Percentiles rank a stretch among this genome's conserved stretches.
phyloP scores from a whole-genome alignment of 306 rosid species.

The Nissolia schottii region DNA sequence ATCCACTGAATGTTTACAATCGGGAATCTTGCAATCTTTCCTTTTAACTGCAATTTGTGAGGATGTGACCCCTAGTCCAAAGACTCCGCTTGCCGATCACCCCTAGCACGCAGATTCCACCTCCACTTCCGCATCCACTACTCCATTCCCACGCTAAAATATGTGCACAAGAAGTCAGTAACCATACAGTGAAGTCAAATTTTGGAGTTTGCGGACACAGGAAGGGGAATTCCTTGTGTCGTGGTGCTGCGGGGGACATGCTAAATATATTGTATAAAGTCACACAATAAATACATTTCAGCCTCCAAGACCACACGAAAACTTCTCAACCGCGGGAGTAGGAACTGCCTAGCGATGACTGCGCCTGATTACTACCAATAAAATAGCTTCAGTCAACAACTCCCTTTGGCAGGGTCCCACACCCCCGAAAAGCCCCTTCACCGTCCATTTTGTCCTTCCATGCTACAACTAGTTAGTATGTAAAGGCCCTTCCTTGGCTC shows the following conservation, averaged over 20 bases:
- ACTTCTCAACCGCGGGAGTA: too few relatives aligned
- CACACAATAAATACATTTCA: too few relatives aligned
- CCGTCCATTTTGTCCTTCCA: conserved; percentile 59
- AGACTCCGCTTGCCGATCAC: conserved; percentile 22
- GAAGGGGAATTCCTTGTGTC: too few relatives aligned
- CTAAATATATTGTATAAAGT: too few relatives aligned
- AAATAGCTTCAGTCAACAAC: conserved; percentile 46
- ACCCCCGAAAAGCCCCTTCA: conserved; percentile 32
- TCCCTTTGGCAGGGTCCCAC: conserved; percentile 49
- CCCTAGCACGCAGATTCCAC: conserved; percentile 31
- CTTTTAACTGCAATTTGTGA: conserved; percentile 37
- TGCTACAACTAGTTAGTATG: conserved; percentile 21
- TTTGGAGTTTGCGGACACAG: too few relatives aligned
- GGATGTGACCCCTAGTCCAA: conserved; percentile 29
- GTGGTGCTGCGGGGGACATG: too few relatives aligned
- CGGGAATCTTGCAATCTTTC: conserved; percentile 33
- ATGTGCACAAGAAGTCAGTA: conserved; percentile 17
- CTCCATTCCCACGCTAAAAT: conserved; percentile 13
- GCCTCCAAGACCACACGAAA: too few relatives aligned
- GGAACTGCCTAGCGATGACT: conserved; percentile 26
- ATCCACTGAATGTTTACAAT: conserved; percentile 6
- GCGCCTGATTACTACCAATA: conserved; percentile 32
- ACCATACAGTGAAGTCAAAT: too few relatives aligned
- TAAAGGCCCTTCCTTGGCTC: conserved; percentile 12
- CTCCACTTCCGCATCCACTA: conserved; percentile 9